Conservation (phyloP, 139 green algal species). For the Astrephomene gubernaculifera region DNA sequence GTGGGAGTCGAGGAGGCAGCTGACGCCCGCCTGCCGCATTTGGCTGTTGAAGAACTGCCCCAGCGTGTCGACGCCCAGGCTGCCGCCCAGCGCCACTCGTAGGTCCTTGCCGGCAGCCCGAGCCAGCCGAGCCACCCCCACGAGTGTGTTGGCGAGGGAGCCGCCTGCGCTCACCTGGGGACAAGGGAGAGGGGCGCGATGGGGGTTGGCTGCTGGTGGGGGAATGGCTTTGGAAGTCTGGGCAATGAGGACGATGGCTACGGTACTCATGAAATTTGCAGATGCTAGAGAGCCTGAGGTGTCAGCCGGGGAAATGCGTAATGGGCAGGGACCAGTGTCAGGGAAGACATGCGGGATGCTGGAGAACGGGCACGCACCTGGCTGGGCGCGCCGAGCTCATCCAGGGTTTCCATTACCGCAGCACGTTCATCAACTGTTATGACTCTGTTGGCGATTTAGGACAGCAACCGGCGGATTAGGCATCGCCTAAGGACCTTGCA, state of each 20-base stretch:
- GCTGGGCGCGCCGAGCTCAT: constrained; percentile 43
- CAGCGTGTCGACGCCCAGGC: constrained; percentile 73
- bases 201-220: neutral
- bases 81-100: constrained; percentile 79
- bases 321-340: too few species aligned
- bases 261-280: too few species aligned
- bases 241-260: too few species aligned
- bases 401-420: constrained; percentile 60
- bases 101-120: constrained; percentile 58
- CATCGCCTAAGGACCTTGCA: too few species aligned
- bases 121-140: constrained; percentile 81
- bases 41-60: constrained; percentile 83
- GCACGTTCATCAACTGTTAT: constrained; percentile 64
- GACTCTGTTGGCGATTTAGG: constrained; percentile 19
- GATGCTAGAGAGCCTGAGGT: too few species aligned
- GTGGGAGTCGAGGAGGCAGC: constrained; percentile 60
- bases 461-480: too few species aligned
- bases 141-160: constrained; percentile 92
- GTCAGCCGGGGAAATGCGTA: too few species aligned
- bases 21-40: constrained; percentile 76
- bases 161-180: constrained; percentile 83
- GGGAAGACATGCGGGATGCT: too few species aligned
- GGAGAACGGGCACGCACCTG: constrained; percentile 53
- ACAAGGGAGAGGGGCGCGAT: neutral
- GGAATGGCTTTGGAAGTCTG: neutral